These are phyloP conservation scores for Neckera pumila DNA, from an alignment of 225 moss, liverwort and hornwort species.

Conservation along the genomic window DNA sequence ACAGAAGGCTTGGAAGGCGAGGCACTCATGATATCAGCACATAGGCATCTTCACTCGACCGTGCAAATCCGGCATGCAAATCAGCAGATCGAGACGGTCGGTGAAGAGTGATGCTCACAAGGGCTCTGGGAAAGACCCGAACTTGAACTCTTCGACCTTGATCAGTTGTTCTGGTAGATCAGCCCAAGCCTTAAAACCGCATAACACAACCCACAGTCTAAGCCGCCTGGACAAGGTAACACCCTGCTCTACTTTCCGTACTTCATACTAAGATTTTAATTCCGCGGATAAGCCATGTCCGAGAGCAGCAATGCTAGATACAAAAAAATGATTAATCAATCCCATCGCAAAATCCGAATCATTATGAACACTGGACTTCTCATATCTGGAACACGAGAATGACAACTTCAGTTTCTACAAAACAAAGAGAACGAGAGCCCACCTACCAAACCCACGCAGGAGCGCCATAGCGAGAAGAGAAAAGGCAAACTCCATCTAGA, in stretches of 20 bases:
- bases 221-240: background rate
- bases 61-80: background rate
- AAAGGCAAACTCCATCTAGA: background rate
- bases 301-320: background rate
- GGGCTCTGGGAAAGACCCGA: background rate
- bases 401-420: background rate
- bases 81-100: background rate
- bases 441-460: background rate
- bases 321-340: background rate
- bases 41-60: background rate
- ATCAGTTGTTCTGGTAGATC: too few species aligned
- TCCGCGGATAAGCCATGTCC: background rate
- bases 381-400: background rate
- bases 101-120: too few species aligned
- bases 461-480: background rate
- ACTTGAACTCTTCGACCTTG: background rate
- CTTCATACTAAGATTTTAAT: background rate
- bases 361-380: too few species aligned
- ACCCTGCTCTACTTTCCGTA: too few species aligned
- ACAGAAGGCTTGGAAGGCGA: background rate
- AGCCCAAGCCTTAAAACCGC: background rate
- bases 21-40: too few species aligned
- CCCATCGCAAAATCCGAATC: background rate
- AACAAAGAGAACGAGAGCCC: background rate
- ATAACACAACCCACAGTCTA: background rate